Evolutionary conservation across 805 yeast species (phyloP).

Genomic region (Isabelozyma gotoi): DNA sequence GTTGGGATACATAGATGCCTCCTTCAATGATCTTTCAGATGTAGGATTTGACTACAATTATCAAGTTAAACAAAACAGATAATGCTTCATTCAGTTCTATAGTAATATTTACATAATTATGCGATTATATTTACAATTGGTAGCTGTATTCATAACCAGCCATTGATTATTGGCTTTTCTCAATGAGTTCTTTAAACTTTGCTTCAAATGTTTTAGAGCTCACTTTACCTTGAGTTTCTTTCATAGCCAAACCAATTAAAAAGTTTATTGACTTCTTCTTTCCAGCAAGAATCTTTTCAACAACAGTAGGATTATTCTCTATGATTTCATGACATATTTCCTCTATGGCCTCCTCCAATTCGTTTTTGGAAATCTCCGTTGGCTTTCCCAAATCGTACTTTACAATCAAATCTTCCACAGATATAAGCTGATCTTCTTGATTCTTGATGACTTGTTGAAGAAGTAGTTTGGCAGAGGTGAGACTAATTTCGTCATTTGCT

Average conservation of each 20-base stretch:
- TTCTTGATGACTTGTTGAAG: slow-evolving; percentile 59
- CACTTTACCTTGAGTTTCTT: slow-evolving; percentile 65
- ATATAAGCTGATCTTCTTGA: slow-evolving; percentile 30
- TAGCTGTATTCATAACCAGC: slow-evolving; percentile 3
- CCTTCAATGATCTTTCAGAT: slow-evolving; percentile 5
- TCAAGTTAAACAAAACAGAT: slow-evolving; percentile 9
- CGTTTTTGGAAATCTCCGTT: slow-evolving; percentile 25
- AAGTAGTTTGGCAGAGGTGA: slow-evolving; percentile 65
- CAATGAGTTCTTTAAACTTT: slow-evolving; percentile 22
- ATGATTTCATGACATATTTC: slow-evolving; percentile 49
- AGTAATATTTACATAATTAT: too few species aligned
- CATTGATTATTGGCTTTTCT: not conserved
- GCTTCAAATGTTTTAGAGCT: slow-evolving; percentile 28
- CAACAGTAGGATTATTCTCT: slow-evolving; percentile 49
- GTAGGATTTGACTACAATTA: slow-evolving; percentile 13
- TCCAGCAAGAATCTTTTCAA: slow-evolving; percentile 54
- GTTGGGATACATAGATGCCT: too few species aligned
- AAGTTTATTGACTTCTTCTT: slow-evolving; percentile 70
- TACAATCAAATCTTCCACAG: slow-evolving; percentile 48
- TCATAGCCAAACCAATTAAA: slow-evolving; percentile 85
- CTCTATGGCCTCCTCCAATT: slow-evolving; percentile 29
- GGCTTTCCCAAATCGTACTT: slow-evolving; percentile 49
- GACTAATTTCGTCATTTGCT: slow-evolving; percentile 49
- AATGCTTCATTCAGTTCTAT: not conserved
- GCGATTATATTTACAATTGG: slow-evolving; percentile 1